Percentiles rank a stretch among this genome's conserved stretches.
Evolutionary conservation across 192 early-diverging fungal genomes (phyloP).

Genomic region (Coemansia sp.): DNA sequence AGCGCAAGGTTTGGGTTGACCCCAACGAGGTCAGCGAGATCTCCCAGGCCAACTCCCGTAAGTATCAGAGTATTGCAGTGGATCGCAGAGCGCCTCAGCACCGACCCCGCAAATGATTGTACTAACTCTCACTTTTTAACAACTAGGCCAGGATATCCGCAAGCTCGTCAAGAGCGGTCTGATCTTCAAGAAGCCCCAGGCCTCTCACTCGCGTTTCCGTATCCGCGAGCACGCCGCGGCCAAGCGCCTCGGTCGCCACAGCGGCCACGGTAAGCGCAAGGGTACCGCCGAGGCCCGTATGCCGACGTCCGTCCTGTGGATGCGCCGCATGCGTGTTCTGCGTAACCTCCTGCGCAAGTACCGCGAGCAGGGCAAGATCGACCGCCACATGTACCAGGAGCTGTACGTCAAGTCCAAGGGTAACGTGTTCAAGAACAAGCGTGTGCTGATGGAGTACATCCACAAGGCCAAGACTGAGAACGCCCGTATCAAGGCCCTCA

Average conservation of each 20-base stretch:
- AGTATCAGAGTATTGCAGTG: constrained; percentile 17
- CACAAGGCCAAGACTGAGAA: constrained; percentile 99
- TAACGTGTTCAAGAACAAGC: constrained; percentile 99
- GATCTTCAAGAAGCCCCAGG: constrained; percentile 91
- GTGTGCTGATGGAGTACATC: constrained; percentile 99
- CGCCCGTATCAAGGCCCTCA: constrained; percentile 84
- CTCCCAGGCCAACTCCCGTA: constrained; percentile 94
- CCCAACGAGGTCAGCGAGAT: constrained; percentile 95
- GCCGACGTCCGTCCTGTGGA: constrained; percentile 94
- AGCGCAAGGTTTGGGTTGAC: constrained; percentile 99
- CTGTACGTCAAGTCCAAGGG: constrained; percentile 99
- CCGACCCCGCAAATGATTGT: no score
- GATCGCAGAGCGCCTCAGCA: no score
- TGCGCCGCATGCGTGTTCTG: constrained; percentile 96
- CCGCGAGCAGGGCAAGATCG: constrained; percentile 97
- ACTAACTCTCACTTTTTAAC: constrained; percentile 1
- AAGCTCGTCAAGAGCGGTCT: constrained; percentile 97
- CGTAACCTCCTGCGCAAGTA: constrained; percentile 95
- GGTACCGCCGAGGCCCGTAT: constrained; percentile 98
- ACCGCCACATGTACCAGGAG: constrained; percentile 96
- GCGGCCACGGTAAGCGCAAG: constrained; percentile 87
- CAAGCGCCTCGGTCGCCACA: constrained; percentile 97
- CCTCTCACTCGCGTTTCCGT: constrained; percentile 89
- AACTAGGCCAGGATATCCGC: constrained; percentile 78
- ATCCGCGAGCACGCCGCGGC: constrained; percentile 86